A percentile compares a stretch with the other conserved stretches of the same genome.
Conservation (phyloP, 352 stramenopile genomes). For the Nothophytophthora sp. region DNA sequence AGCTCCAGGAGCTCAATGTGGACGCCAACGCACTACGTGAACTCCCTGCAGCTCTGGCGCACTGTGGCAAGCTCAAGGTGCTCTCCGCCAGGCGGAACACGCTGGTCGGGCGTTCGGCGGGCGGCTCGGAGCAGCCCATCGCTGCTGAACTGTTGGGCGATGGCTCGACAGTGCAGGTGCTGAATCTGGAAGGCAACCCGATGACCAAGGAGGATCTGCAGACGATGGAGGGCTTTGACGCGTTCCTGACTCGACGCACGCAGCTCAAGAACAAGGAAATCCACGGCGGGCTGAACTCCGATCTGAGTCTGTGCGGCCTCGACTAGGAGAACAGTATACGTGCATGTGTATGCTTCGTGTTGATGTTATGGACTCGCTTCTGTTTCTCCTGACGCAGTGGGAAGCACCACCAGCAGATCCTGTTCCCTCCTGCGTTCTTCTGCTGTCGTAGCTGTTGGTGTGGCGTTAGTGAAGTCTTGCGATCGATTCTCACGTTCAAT, state of each 20-base stretch:
- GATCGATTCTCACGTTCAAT: conserved; percentile 30
- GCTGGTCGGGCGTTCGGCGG: conserved; percentile 27
- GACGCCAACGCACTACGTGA: conserved; percentile 57
- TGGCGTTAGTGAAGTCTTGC: too few species aligned
- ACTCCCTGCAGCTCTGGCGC: conserved; percentile 47
- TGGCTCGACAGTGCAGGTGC: conserved; percentile 66
- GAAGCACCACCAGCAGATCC: too few species aligned
- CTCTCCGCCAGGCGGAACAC: conserved; percentile 64
- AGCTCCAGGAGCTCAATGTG: conserved; percentile 69
- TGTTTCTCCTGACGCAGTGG: too few species aligned
- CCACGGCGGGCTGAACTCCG: conserved; percentile 70
- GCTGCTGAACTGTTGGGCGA: conserved; percentile 51
- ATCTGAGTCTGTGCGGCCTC: conserved; percentile 82
- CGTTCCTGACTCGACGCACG: conserved; percentile 74
- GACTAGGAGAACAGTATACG: conserved; percentile 36
- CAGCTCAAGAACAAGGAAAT: conserved; percentile 89
- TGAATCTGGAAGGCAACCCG: conserved; percentile 83
- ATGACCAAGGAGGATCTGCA: conserved; percentile 82
- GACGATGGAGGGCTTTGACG: conserved; percentile 74
- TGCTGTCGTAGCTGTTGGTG: too few species aligned
- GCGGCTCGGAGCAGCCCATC: conserved; percentile 41
- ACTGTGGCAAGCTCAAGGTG: conserved; percentile 73
- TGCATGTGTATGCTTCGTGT: too few species aligned
- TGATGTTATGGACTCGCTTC: too few species aligned
- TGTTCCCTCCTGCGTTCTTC: too few species aligned